phyloP scores from a whole-genome alignment of 78 protist genomes.

The Isochrysis galbana region DNA sequence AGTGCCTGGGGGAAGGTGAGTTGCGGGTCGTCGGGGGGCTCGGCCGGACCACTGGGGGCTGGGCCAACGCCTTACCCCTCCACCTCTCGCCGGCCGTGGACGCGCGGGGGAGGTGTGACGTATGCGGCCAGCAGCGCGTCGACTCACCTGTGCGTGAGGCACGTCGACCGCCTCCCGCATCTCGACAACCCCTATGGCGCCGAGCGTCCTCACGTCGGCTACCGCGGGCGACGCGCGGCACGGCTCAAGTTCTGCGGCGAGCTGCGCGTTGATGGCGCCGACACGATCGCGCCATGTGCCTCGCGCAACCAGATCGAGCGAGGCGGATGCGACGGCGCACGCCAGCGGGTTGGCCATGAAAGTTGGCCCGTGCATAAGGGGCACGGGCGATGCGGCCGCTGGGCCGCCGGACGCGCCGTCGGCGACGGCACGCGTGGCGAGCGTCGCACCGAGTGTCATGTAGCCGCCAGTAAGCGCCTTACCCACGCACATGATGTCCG shows the following conservation, averaged over 20 bases:
- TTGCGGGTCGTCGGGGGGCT: too few relatives aligned
- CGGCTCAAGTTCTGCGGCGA: conserved; percentile 12
- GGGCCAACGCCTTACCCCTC: too few relatives aligned
- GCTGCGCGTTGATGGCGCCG: not conserved
- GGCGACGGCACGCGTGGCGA: not conserved
- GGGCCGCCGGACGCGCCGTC: not conserved
- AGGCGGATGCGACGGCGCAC: conserved; percentile 5
- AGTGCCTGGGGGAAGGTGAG: too few relatives aligned
- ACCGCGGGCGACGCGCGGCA: not conserved
- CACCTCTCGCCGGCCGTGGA: too few relatives aligned
- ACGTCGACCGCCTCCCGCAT: not conserved
- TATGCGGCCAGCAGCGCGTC: too few relatives aligned
- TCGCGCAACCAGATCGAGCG: not conserved
- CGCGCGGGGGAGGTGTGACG: too few relatives aligned
- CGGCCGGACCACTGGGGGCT: too few relatives aligned
- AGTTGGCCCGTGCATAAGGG: conserved; percentile 16
- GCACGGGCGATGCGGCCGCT: not conserved
- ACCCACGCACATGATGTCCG: conserved; percentile 64
- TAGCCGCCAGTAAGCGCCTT: conserved; percentile 32
- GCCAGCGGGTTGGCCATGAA: conserved; percentile 25
- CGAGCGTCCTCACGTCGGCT: conserved; percentile 31
- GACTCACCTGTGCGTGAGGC: too few relatives aligned
- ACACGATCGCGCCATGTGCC: conserved; percentile 14
- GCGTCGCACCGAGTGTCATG: conserved; percentile 3
- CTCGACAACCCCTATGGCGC: conserved; percentile 48